phyloP scores from a whole-genome alignment of 2,329 filamentous ascomycete species.

The Parascedosporium putredinis region DNA sequence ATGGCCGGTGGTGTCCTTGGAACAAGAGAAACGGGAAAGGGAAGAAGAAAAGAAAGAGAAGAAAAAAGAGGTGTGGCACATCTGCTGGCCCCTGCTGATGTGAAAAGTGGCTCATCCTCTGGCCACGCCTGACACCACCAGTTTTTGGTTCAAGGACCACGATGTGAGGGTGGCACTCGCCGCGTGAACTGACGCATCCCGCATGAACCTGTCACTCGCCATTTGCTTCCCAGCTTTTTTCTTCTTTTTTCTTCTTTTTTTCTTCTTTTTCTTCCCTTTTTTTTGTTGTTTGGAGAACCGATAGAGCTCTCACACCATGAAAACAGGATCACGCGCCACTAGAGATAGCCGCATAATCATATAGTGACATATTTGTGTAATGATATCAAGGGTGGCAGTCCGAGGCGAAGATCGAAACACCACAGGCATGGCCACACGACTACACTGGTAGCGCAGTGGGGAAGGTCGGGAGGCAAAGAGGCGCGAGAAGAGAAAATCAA shows the following conservation, averaged over 20 bases:
- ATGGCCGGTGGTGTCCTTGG: neutral
- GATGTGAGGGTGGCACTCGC: neutral
- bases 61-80: neutral
- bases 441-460: too few species aligned
- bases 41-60: neutral
- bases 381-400: too few species aligned
- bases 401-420: too few species aligned
- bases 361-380: too few species aligned
- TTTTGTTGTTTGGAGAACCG: too few species aligned
- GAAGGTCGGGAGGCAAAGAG: neutral
- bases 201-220: neutral
- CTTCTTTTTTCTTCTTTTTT: too few species aligned
- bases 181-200: neutral
- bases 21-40: neutral
- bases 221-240: too few species aligned
- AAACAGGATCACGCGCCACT: too few species aligned
- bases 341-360: too few species aligned
- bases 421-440: too few species aligned
- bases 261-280: too few species aligned
- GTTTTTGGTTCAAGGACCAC: neutral
- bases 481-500: constrained; percentile 15
- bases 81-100: neutral
- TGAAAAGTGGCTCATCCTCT: neutral
- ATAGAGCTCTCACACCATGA: neutral
- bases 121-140: neutral